A percentile compares a stretch with the other conserved stretches of the same genome.
These are phyloP conservation scores for Trichoderma afroharzianum DNA, from an alignment of 2,329 filamentous ascomycete genomes.

Conservation along the genomic window DNA sequence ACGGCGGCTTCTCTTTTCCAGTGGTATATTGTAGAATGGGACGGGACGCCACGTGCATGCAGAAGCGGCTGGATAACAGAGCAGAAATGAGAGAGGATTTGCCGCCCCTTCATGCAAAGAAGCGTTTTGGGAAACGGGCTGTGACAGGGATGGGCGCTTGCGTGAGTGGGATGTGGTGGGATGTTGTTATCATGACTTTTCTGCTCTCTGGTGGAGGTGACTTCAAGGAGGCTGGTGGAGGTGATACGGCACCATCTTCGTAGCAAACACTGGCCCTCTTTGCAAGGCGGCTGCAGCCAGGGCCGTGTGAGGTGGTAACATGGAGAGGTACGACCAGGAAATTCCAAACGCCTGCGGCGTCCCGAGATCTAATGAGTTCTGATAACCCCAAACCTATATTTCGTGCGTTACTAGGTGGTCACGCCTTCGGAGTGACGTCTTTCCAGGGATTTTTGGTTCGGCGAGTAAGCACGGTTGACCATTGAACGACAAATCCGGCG, in stretches of 20 bases:
- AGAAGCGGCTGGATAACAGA: slow-evolving; percentile 9
- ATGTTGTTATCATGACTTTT: slow-evolving; percentile 12
- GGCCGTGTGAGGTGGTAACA: background rate
- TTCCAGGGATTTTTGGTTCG: background rate
- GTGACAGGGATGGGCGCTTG: slow-evolving; percentile 11
- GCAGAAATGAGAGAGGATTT: background rate
- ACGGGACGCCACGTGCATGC: slow-evolving; percentile 15
- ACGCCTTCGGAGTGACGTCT: background rate
- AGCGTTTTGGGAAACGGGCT: slow-evolving; percentile 13
- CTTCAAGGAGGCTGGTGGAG: background rate
- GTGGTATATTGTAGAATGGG: background rate
- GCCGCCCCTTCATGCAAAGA: slow-evolving; percentile 10
- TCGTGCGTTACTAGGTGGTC: background rate
- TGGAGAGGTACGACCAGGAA: background rate
- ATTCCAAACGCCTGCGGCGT: background rate
- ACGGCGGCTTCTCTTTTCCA: background rate
- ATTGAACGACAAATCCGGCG: background rate
- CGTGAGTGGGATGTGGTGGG: slow-evolving; percentile 9
- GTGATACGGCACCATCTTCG: background rate
- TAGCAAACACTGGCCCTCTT: background rate
- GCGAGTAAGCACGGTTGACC: background rate
- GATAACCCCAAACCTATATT: background rate
- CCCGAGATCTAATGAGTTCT: background rate
- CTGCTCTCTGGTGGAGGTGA: background rate
- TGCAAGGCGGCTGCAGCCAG: background rate